Percentiles rank a stretch among this genome's conserved stretches.
phyloP scores from a whole-genome alignment of 1,284 basidiomycete species.

The Pseudozyma hubeiensis region DNA sequence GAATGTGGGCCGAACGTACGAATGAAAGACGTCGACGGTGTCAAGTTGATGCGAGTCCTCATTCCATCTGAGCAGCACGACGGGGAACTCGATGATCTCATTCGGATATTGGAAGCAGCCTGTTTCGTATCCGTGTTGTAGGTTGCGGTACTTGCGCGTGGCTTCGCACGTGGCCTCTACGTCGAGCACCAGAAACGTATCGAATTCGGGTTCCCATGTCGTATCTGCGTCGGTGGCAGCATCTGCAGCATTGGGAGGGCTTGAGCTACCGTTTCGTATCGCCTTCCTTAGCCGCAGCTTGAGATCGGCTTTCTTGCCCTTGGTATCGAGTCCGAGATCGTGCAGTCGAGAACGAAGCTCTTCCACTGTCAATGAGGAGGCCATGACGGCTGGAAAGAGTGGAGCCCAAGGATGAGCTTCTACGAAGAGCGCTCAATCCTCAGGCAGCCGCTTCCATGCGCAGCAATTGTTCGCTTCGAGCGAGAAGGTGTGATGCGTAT shows the following conservation, averaged over 20 bases:
- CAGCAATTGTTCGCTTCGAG: background rate
- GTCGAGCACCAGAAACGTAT: constrained; percentile 75
- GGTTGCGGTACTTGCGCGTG: constrained; percentile 44
- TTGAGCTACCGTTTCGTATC: constrained; percentile 27
- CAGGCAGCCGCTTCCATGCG: constrained; percentile 26
- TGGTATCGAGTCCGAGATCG: constrained; percentile 60
- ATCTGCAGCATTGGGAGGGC: background rate
- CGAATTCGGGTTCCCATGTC: constrained; percentile 57
- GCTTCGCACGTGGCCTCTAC: constrained; percentile 86
- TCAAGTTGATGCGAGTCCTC: constrained; percentile 71
- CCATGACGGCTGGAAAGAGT: constrained; percentile 16
- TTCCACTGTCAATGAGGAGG: constrained; percentile 41
- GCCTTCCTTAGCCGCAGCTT: constrained; percentile 48
- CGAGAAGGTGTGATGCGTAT: background rate
- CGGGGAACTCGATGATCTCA: constrained; percentile 87
- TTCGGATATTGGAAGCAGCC: constrained; percentile 78
- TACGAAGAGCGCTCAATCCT: constrained; percentile 25
- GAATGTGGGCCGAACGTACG: constrained; percentile 89
- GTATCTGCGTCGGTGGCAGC: background rate
- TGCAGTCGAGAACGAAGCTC: constrained; percentile 51
- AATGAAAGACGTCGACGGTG: constrained; percentile 82
- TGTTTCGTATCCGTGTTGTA: constrained; percentile 36
- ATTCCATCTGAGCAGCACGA: constrained; percentile 84
- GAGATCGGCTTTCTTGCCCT: constrained; percentile 64
- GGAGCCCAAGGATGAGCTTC: constrained; percentile 41